Evolutionary conservation across 140 eudicot species (phyloP), one percentile per base, ranked within the genome.

Genomic region (Cichorium intybus): DNA sequence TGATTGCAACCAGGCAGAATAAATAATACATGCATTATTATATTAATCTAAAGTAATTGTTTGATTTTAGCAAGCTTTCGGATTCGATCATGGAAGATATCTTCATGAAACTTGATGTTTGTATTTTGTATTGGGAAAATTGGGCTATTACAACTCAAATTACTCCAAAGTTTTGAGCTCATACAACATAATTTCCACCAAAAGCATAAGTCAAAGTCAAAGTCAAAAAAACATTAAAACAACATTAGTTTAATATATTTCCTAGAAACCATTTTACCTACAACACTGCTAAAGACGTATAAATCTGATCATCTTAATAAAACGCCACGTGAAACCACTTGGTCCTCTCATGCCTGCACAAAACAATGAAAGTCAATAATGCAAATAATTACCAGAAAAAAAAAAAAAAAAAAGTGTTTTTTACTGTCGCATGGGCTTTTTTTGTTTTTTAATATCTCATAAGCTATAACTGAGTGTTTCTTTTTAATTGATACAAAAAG

Each of bases 161-260:
- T 53, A 7, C 34, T 24, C 22, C 16, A 17, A 47, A 47, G 33
- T 53, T 24, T 12, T 6, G 20, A 11, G 59, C 34, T 24, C 59
- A 4, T 11, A 24, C 33, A 24, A 23, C 31, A 53, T 14, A 3
- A 51, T 20, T 10, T 51, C 29, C 57, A 51, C 23, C 28, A 10
- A 21, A 10, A 22, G 31, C 20, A 8, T 2, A 26, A 53, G 22
- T 31, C 16, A 12, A 17, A 53, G 24, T 22, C 7, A 24, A 53
- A 14, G 22, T 9, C 21, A 20, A 60, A 21, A 59, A 18, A 43
- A n/a, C 15, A 15, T 49, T 17, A 51, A 56, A 28, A 29, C 10
- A 26, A 39, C 66, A 60, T 37, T 22, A 39, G 66, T 37, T 60
- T 60, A 35, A 60, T 37, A 60, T 35, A 33, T 23, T 41, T 37